These are phyloP conservation scores for Pleurotus salmoneostramineus DNA, from an alignment of 768 basidiomycete species.

Conservation along the genomic window DNA sequence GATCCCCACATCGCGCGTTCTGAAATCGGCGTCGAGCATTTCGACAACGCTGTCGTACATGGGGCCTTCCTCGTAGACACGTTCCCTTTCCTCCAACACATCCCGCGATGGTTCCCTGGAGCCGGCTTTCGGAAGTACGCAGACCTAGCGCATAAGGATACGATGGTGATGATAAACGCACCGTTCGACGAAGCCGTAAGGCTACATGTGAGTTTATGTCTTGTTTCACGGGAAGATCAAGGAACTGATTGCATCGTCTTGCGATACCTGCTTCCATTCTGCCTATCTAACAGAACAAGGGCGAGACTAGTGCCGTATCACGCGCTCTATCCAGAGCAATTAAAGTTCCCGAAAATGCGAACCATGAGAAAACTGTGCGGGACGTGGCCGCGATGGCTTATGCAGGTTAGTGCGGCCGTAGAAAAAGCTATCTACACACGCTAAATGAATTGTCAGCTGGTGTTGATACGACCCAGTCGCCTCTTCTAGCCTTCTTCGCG, in stretches of 20 bases:
- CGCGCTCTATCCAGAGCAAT: too few species aligned
- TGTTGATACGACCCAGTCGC: not conserved
- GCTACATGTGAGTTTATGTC: not conserved
- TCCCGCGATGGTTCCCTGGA: slow-evolving; percentile 38
- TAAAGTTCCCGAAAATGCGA: too few species aligned
- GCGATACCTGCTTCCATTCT: not conserved
- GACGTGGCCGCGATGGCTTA: not conserved
- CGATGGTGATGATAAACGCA: slow-evolving; percentile 7
- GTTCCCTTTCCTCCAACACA: slow-evolving; percentile 23
- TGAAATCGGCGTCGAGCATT: slow-evolving; percentile 23
- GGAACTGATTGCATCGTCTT: too few species aligned
- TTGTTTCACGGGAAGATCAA: not conserved
- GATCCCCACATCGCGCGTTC: slow-evolving; percentile 31
- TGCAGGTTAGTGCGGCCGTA: not conserved
- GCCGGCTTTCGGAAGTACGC: slow-evolving; percentile 27
- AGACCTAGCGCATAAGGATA: not conserved
- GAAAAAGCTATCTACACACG: not conserved
- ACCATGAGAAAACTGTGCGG: too few species aligned
- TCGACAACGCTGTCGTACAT: slow-evolving; percentile 24
- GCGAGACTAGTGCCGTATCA: too few species aligned
- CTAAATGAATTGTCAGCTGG: not conserved
- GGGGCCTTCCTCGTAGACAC: slow-evolving; percentile 30
- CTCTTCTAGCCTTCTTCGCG: slow-evolving; percentile 20
- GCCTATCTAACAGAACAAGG: not conserved
- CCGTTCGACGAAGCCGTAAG: not conserved